These are phyloP conservation scores for Epichloe hybrida DNA, from an alignment of 2,329 filamentous ascomycete species.

Conservation along the genomic window DNA sequence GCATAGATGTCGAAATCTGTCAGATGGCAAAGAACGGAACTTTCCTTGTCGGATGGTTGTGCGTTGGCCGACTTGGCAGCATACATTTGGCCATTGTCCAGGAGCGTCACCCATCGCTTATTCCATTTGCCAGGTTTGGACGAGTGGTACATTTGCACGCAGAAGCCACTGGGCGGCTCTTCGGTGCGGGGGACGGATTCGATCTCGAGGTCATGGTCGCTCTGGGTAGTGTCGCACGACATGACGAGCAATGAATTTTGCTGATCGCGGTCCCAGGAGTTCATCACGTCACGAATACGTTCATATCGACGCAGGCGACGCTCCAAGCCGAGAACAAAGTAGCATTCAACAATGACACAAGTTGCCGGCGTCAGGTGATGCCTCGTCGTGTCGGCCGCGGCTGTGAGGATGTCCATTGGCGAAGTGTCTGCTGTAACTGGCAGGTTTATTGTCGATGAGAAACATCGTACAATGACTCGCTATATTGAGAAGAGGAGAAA, in stretches of 20 bases:
- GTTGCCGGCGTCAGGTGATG: slow-evolving; percentile 49
- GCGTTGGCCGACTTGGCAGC: slow-evolving; percentile 58
- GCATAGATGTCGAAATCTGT: slow-evolving; percentile 89
- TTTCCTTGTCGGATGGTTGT: slow-evolving; percentile 49
- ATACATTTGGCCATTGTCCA: slow-evolving; percentile 57
- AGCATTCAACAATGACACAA: slow-evolving; percentile 67
- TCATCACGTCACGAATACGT: slow-evolving; percentile 72
- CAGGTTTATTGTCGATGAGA: slow-evolving; percentile 55
- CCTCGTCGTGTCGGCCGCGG: slow-evolving; percentile 49
- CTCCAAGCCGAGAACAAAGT: slow-evolving; percentile 62
- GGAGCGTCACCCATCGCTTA: slow-evolving; percentile 67
- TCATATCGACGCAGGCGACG: slow-evolving; percentile 77
- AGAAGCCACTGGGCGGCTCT: slow-evolving; percentile 51
- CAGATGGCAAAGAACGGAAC: slow-evolving; percentile 62
- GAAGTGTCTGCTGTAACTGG: slow-evolving; percentile 64
- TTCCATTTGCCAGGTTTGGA: slow-evolving; percentile 76
- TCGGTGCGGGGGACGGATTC: slow-evolving; percentile 39
- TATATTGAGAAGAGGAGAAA: slow-evolving; percentile 16
- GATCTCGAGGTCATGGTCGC: slow-evolving; percentile 49
- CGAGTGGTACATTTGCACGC: slow-evolving; percentile 66
- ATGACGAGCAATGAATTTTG: slow-evolving; percentile 63
- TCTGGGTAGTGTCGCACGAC: slow-evolving; percentile 40
- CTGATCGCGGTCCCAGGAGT: slow-evolving; percentile 77
- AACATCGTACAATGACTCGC: slow-evolving; percentile 61
- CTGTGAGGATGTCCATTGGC: slow-evolving; percentile 56